These are phyloP conservation scores for Corymbia citriodora DNA, from an alignment of 441 rosid genomes.

Conservation along the genomic window DNA sequence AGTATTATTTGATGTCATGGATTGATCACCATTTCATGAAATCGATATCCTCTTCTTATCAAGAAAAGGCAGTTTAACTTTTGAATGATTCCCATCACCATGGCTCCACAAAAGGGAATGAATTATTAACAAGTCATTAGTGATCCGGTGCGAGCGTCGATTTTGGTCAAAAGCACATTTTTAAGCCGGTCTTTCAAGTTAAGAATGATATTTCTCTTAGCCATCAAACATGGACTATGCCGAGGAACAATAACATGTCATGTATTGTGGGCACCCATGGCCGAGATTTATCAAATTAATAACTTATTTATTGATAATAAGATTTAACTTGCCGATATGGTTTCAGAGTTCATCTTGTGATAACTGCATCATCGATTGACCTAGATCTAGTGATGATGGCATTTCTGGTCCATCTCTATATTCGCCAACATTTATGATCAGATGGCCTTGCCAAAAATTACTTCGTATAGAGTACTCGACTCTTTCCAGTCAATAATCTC, in stretches of 20 bases:
- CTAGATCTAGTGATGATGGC: too few species aligned
- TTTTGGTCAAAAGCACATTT: neutral
- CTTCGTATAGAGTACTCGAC: neutral
- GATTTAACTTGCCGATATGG: neutral
- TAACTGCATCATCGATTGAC: neutral
- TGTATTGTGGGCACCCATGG: neutral
- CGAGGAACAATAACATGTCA: neutral
- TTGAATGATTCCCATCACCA: neutral
- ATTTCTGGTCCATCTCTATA: neutral
- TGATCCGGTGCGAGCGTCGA: neutral
- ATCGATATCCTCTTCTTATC: too few species aligned
- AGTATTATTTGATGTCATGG: too few species aligned
- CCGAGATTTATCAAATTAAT: neutral
- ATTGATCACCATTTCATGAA: too few species aligned
- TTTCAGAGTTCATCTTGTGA: neutral
- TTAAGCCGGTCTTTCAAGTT: neutral
- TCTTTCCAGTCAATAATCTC: neutral
- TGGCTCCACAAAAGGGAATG: too few species aligned
- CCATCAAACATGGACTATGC: neutral
- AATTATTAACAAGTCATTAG: too few species aligned
- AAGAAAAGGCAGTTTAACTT: neutral
- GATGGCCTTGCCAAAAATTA: neutral
- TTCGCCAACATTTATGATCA: neutral
- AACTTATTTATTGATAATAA: neutral
- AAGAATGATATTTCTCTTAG: neutral